Percentiles rank a stretch among this genome's conserved stretches.
Conservation (phyloP, 2,329 filamentous ascomycete genomes). For the Phoma herbarum region DNA sequence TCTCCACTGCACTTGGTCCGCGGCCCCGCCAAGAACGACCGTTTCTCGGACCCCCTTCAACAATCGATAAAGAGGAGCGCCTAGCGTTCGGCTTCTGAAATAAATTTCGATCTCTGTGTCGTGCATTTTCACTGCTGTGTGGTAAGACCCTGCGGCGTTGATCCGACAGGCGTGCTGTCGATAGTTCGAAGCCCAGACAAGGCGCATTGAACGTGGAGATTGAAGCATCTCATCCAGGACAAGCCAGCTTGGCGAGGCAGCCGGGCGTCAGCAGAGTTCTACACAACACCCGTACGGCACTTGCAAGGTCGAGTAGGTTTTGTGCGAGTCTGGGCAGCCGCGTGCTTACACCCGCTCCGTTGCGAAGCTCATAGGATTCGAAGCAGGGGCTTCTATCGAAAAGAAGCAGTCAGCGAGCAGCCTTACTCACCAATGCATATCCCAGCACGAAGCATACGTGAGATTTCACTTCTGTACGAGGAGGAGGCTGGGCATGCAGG, state of each 20-base stretch:
- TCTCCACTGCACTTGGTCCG: conserved; percentile 4
- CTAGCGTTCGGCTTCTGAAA: conserved; percentile 8
- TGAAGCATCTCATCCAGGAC: conserved; percentile 2
- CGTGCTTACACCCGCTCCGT: conserved; percentile 2
- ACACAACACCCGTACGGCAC: background rate
- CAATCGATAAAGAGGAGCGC: conserved; percentile 10
- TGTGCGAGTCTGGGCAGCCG: conserved; percentile 1
- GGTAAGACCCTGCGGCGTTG: conserved; percentile 2
- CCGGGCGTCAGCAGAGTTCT: conserved; percentile 1
- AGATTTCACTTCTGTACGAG: background rate
- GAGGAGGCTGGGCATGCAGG: conserved; percentile 12
- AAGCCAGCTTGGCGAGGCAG: conserved; percentile 10
- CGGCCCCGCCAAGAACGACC: conserved; percentile 7
- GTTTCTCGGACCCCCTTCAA: conserved; percentile 1
- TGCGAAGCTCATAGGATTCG: conserved; percentile 2
- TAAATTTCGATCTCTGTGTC: background rate
- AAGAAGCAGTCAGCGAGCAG: conserved; percentile 6
- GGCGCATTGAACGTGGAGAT: conserved; percentile 10
- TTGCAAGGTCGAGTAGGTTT: background rate
- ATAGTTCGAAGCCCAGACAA: conserved; percentile 2
- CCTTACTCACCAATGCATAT: conserved; percentile 6
- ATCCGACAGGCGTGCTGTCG: background rate
- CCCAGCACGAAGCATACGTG: background rate
- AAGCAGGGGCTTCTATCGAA: background rate
- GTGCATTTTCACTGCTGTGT: background rate